Base-by-base conservation (phyloP, 1,139 yeast genomes). In the Nadsonia starkeyi-henricii region DNA sequence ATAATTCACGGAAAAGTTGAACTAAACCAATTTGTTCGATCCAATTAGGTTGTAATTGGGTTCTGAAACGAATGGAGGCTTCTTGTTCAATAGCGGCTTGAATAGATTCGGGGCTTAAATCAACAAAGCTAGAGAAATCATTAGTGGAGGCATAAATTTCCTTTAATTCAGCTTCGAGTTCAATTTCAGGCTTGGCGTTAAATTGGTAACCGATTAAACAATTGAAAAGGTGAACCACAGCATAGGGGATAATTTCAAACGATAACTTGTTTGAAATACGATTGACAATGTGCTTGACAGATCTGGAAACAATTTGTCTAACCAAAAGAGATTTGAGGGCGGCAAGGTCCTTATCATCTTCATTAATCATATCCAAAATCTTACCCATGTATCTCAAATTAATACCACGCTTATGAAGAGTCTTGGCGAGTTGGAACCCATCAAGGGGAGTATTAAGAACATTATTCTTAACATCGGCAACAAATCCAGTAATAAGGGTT, bases 321-420 rank as follows among this genome's bases (percentile, higher is more conserved):
- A 75, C 67, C 21, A 79, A 63, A 47, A 83, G 63, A 17, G 59
- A 61, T 53, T 72, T 65, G 45, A 84, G 70, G 28, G 81, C 54
- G 1, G 53, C 55, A 49, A 57, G 49, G 2, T 47, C 28, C 9
- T 44, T 42, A 18, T 52, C 51, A 20, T 51, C 47, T 44, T 50
- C 46, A 42, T 49, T 46, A 12, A 57, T 57, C 19, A 53, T 44
- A 1, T 48, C 48, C 43, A 54, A 50, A 2, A 64, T 44, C 2
- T 43, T 67, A 53, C 96, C 96, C 58, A 91, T 72, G 61, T 91
- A 89, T 67, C 98, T 82, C 69, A 89, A 63, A 64, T 86, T 89
- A 62, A 91, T 81, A 71, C 98, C 98, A 48, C 72, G 71, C 57
- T 76, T 76, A 65, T 91, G 98, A 65, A 91, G 67, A 49, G 74